Base-by-base conservation (phyloP, 495 filamentous ascomycete species). In the Echria macrotheca region DNA sequence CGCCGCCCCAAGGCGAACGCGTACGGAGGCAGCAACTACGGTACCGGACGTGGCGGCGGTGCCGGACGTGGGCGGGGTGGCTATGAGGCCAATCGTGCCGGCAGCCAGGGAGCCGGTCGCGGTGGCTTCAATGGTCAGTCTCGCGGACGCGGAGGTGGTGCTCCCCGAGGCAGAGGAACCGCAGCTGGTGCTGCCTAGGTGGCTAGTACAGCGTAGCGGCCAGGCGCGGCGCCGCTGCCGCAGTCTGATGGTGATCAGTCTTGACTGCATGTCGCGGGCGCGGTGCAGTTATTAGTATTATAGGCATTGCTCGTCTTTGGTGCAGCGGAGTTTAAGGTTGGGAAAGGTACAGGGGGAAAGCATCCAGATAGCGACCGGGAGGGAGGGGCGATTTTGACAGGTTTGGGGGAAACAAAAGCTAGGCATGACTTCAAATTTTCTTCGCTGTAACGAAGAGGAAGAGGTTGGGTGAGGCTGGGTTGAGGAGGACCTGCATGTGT, bases 1-100 rank as follows among this genome's bases (percentile, higher is more conserved):
- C 91, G 93, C 55, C 87, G 88, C 47, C 76, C 84, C 43, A 87
- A 86, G 63, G 70, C 83, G 23, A 78, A 71, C 53, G 78, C 78
- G 32, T 88, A 79, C 47, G 80, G 78, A 55, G 78, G 79, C 47
- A 75, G 74, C 61, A 80, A 80, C 65, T 86, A 82, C 65, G 76
- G 72, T 40, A 60, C 75, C 49, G 71, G 78, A 42, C 79, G 85
- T 43, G 81, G 83, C 36, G 76, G 75, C 41, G 56, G 65, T 52
- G 69, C 70, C 41, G 73, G 74, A 43, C 82, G 84, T 51, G 84
- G 85, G 44, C 85, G 89, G 58, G 84, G 84, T 47, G 80, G 79
- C 11, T 77, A 70, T 37, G 70, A 74, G 33, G 77, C 81, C 38
- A 56, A 64, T 45, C 83, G 85, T 49, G 62, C 71, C 17, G 78